A percentile compares a stretch with the other conserved stretches of the same genome.
Evolutionary conservation across 148 eudicot species (phyloP).

Genomic region (Pharnaceum exiguum): DNA sequence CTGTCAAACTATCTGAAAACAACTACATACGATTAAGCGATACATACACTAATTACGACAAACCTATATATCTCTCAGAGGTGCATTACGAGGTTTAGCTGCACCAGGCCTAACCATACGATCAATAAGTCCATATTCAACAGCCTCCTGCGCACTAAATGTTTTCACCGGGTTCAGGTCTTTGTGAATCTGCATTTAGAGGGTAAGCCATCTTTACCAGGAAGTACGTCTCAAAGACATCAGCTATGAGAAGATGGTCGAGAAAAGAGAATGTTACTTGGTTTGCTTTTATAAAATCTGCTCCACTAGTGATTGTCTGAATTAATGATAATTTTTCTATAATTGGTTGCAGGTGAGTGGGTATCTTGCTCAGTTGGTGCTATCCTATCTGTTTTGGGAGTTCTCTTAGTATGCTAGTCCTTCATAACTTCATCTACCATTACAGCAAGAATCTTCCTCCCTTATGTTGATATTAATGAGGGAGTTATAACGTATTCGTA

Average conservation of each 20-base stretch:
- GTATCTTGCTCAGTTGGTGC: constrained; percentile 66
- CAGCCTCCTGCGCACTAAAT: constrained; percentile 72
- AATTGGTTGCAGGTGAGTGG: constrained; percentile 50
- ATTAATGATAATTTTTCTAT: too few species aligned
- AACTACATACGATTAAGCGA: constrained; percentile 9
- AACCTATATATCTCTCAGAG: constrained; percentile 40
- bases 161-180: constrained; percentile 58
- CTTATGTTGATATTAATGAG: too few species aligned
- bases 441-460: background rate
- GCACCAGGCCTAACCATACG: constrained; percentile 73
- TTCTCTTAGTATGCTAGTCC: constrained; percentile 65
- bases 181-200: constrained; percentile 56
- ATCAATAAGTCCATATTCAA: constrained; percentile 89
- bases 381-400: constrained; percentile 70
- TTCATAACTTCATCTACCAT: constrained; percentile 61
- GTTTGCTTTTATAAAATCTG: too few species aligned
- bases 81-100: constrained; percentile 60
- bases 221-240: background rate
- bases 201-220: constrained; percentile 6
- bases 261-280: constrained; percentile 32
- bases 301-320: too few species aligned
- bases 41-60: constrained; percentile 58
- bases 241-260: background rate
- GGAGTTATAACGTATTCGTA: too few species aligned
- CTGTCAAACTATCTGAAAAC: background rate